Evolutionary conservation across 2,329 filamentous ascomycete species (phyloP).

Genomic region (Neoscytalidium dimidiatum): DNA sequence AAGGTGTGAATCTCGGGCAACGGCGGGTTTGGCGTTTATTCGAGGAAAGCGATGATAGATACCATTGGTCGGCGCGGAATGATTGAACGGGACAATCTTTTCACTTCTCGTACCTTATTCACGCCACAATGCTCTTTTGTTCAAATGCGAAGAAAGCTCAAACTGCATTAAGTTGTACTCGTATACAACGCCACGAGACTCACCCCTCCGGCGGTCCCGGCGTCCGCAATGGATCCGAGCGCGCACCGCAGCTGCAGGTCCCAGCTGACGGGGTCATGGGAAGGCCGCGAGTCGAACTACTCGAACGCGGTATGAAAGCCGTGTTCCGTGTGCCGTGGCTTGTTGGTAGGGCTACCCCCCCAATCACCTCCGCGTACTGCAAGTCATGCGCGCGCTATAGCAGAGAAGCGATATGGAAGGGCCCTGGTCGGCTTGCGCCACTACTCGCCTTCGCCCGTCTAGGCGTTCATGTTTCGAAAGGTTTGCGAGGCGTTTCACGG

Average conservation of each 20-base stretch:
- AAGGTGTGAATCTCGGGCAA: neutral
- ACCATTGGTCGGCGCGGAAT: neutral
- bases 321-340: too few relatives aligned
- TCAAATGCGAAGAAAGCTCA: too few relatives aligned
- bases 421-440: neutral
- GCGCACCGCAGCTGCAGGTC: too few relatives aligned
- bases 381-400: neutral
- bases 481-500: neutral
- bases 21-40: neutral
- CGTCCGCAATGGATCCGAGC: too few relatives aligned
- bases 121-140: too few relatives aligned
- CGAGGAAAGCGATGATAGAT: neutral
- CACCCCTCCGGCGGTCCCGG: too few relatives aligned
- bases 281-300: too few relatives aligned
- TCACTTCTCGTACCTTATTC: neutral
- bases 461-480: neutral
- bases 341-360: too few relatives aligned
- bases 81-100: neutral
- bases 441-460: neutral
- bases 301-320: too few relatives aligned
- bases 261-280: too few relatives aligned
- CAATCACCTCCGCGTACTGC: neutral
- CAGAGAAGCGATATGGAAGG: neutral
- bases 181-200: too few relatives aligned
- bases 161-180: too few relatives aligned